Percentiles rank a stretch among this genome's conserved stretches.
phyloP scores from a whole-genome alignment of 1,284 basidiomycete genomes.

The Cystobasidium pallidum region DNA sequence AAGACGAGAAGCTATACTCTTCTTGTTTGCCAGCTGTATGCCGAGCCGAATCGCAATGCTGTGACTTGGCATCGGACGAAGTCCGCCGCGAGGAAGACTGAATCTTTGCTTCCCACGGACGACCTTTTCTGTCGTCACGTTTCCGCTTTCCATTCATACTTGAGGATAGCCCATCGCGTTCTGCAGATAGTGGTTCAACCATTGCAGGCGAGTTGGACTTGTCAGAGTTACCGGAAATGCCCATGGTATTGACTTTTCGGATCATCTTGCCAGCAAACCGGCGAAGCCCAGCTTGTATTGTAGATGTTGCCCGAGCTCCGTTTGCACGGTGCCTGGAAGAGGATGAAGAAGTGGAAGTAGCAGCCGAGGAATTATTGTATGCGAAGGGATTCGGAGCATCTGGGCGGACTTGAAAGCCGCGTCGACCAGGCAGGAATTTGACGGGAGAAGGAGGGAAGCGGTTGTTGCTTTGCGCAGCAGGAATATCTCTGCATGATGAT shows the following conservation, averaged over 20 bases:
- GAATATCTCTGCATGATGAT: conserved; percentile 4
- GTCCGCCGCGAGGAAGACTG: background rate
- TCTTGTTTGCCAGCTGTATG: background rate
- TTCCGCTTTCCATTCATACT: conserved; percentile 39
- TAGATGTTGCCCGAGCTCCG: conserved; percentile 14
- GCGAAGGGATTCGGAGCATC: conserved; percentile 21
- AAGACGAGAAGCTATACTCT: conserved; percentile 15
- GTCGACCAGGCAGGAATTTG: conserved; percentile 37
- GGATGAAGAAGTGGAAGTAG: conserved; percentile 2
- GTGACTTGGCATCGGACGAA: background rate
- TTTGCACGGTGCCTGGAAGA: background rate
- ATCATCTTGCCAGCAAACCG: conserved; percentile 30
- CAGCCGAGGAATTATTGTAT: background rate
- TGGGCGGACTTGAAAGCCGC: conserved; percentile 37
- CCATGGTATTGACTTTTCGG: conserved; percentile 23
- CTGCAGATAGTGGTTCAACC: background rate
- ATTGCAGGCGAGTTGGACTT: conserved; percentile 1
- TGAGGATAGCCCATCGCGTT: background rate
- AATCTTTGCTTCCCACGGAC: background rate
- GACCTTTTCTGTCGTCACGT: conserved; percentile 12
- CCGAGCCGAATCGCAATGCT: conserved; percentile 5
- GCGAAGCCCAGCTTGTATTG: conserved; percentile 17
- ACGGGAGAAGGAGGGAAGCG: conserved; percentile 40
- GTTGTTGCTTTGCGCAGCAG: background rate
- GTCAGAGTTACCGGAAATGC: conserved; percentile 15